These are phyloP conservation scores for Viola pubescens DNA, from an alignment of 441 rosid species.

Conservation along the genomic window DNA sequence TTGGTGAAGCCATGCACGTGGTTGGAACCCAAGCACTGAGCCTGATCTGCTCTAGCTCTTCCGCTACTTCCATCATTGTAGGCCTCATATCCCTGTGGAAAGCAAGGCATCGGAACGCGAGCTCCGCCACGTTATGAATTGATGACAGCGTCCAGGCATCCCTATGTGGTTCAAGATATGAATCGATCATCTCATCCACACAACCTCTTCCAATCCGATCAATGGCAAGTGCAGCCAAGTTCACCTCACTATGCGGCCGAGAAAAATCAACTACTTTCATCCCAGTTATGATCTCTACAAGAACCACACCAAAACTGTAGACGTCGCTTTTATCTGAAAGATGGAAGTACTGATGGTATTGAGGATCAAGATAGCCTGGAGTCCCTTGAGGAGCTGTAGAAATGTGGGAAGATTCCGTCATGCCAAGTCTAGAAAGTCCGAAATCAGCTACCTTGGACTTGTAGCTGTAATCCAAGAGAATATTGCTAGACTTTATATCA, in stretches of 20 bases:
- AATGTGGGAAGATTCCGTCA: conserved; percentile 65
- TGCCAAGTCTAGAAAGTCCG: conserved; percentile 91
- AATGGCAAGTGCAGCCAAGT: conserved; percentile 71
- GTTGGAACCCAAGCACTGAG: conserved; percentile 52
- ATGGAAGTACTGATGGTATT: conserved; percentile 86
- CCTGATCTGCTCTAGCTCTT: conserved; percentile 62
- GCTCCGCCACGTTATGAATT: conserved; percentile 62
- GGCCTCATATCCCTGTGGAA: conserved; percentile 88
- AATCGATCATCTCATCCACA: conserved; percentile 70
- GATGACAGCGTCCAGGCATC: conserved; percentile 75
- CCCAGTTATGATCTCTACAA: conserved; percentile 72
- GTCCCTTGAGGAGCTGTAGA: conserved; percentile 98
- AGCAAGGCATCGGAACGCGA: conserved; percentile 86
- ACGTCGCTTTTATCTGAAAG: conserved; percentile 95
- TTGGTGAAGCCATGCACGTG: conserved; percentile 46
- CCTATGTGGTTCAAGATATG: conserved; percentile 39
- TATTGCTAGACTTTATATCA: conserved; percentile 84
- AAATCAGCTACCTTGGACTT: conserved; percentile 84
- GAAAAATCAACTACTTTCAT: conserved; percentile 76
- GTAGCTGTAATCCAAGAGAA: conserved; percentile 60
- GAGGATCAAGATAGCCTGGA: conserved; percentile 92
- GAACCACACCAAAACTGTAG: conserved; percentile 91
- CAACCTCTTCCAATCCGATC: conserved; percentile 77
- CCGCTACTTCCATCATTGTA: conserved; percentile 70
- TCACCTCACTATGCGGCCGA: conserved; percentile 64